These are phyloP conservation scores for Trichoderma arundinaceum DNA, from an alignment of 2,329 filamentous ascomycete species.

Conservation along the genomic window DNA sequence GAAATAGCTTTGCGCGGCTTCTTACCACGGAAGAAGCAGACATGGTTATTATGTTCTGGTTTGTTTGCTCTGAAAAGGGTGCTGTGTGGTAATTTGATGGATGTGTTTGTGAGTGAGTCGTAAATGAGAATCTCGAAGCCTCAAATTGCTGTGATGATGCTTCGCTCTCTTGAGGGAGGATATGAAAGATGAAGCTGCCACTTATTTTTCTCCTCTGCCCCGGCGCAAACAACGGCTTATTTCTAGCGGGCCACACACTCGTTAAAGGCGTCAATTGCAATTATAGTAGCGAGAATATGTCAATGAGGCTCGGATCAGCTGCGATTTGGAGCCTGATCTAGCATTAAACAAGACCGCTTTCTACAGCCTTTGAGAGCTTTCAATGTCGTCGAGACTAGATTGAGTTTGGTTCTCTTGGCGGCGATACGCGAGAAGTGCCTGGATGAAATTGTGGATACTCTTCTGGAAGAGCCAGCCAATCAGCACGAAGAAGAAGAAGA, in stretches of 20 bases:
- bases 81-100: too few species aligned
- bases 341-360: neutral
- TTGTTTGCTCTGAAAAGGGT: too few species aligned
- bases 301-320: neutral
- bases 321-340: neutral
- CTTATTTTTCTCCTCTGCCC: too few species aligned
- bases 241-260: neutral
- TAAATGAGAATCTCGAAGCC: too few species aligned
- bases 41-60: slow-evolving; percentile 27
- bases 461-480: slow-evolving; percentile 42
- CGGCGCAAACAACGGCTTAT: too few species aligned
- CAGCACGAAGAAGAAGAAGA: slow-evolving; percentile 41
- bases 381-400: neutral
- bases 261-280: neutral
- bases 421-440: slow-evolving; percentile 36
- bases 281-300: neutral
- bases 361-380: slow-evolving; percentile 6
- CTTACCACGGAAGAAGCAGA: slow-evolving; percentile 42
- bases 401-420: slow-evolving; percentile 16
- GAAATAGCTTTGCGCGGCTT: slow-evolving; percentile 38
- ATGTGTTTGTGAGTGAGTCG: too few species aligned
- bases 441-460: slow-evolving; percentile 42
- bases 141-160: too few species aligned
- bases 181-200: too few species aligned
- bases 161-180: too few species aligned